Percentiles rank a stretch among this genome's conserved stretches.
Conservation (phyloP, 1,284 basidiomycete genomes). For the Ceratobasidium sp. region DNA sequence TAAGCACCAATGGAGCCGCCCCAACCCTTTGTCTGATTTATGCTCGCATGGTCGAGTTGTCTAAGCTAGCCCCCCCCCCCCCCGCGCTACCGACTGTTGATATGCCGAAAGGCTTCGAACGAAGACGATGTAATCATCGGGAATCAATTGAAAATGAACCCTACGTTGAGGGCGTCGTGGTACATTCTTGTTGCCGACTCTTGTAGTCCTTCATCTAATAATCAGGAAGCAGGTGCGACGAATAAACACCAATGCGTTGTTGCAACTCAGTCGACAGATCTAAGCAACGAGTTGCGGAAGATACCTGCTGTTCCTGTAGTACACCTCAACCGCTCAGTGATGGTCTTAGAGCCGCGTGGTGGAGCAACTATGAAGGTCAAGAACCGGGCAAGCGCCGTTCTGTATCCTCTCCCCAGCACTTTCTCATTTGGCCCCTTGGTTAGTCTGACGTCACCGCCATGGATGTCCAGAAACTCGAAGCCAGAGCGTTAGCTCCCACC, state of each 20-base stretch:
- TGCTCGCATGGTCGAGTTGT: constrained; percentile 85
- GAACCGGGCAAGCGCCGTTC: constrained; percentile 61
- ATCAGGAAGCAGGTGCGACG: constrained; percentile 68
- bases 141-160: constrained; percentile 82
- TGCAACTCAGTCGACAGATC: constrained; percentile 77
- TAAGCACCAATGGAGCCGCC: constrained; percentile 59
- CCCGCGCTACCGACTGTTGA: constrained; percentile 78
- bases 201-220: too few species aligned
- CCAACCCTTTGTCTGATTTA: constrained; percentile 6
- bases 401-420: neutral
- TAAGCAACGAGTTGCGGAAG: constrained; percentile 71
- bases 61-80: constrained; percentile 80
- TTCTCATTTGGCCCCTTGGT: neutral
- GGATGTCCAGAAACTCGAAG: constrained; percentile 21
- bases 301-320: constrained; percentile 87
- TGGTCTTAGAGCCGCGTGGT: constrained; percentile 89
- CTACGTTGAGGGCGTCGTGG: constrained; percentile 89
- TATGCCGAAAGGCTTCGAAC: constrained; percentile 91
- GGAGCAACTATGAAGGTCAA: constrained; percentile 78
- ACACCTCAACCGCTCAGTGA: constrained; percentile 89
- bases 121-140: constrained; percentile 93
- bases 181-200: too few species aligned
- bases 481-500: constrained; percentile 47
- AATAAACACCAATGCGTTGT: constrained; percentile 93
- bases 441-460: constrained; percentile 21